Evolutionary conservation across 495 filamentous ascomycete species (phyloP), one percentile per base, ranked within the genome.

Genomic region (Immersiella caudata): DNA sequence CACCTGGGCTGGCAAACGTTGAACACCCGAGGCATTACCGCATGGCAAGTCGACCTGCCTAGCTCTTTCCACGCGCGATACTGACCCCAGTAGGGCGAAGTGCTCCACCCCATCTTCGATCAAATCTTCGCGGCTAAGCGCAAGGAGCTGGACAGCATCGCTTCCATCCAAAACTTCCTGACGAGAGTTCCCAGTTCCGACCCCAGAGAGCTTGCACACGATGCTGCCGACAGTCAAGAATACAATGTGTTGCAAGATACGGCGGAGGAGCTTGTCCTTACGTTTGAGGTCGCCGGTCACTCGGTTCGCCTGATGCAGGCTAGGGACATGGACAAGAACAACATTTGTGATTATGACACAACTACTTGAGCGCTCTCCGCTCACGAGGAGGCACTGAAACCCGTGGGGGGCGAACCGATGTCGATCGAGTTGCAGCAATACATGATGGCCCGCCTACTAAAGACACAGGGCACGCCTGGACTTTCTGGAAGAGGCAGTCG

Each of bases 1-100:
- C 20, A n/a, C 59, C 9, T 62, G 59, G 59, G 59, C 59, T 21
- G 59, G 36, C 7, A 62, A n/a, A 62, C 14, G 36, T 62, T 18
- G 33, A 20, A 6, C 59, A 62, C 22, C 59, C 33, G 21, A 22
- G 36, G 11, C 27, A 62, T 20, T 16, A 62, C 1, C 33, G 22
- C n/a, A 25, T 62, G 33, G 59, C 49, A 6, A 35, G 36, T 7
- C 6, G 4, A 8, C 1, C n/a, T 14, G 8, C 29, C 4, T 22
- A 6, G 20, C 35, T 55, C 20, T n/a, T 24, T 14, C 20, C 20
- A 4, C 52, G 24, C 6, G 2, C 6, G n/a, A 26, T 26, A n/a
- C 52, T 55, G 8, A 55, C 49, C 14, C 7, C 8, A 24, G 6
- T 18, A 62, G 29, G 20, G 6, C 33, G 36, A 62, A 11, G 36